A percentile compares a stretch with the other conserved stretches of the same genome.
Conservation (phyloP, 1,139 yeast species). For the Zygosaccharomyces sapae region DNA sequence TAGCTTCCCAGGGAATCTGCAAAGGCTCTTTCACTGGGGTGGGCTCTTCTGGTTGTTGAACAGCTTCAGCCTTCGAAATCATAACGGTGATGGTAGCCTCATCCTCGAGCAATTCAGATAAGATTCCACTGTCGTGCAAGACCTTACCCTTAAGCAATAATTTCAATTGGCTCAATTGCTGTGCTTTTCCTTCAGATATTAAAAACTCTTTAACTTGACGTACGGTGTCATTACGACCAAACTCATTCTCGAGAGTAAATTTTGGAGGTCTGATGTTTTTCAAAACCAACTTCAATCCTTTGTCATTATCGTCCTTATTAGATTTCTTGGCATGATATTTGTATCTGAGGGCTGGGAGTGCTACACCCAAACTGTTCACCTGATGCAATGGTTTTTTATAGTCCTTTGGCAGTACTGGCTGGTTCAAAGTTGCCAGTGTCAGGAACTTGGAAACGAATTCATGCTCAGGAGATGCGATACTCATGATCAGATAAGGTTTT, state of each 20-base stretch:
- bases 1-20: slow-evolving; percentile 39
- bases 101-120: slow-evolving; percentile 27
- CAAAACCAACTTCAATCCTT: slow-evolving; percentile 31
- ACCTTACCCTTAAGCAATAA: slow-evolving; percentile 48
- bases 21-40: slow-evolving; percentile 5
- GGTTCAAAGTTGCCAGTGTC: slow-evolving; percentile 32
- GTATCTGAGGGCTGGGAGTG: slow-evolving; percentile 38
- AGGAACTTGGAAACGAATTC: slow-evolving; percentile 34
- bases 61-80: slow-evolving; percentile 30
- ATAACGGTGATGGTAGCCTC: slow-evolving; percentile 37
- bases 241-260: slow-evolving; percentile 35
- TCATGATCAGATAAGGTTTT: neutral
- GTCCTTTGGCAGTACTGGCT: slow-evolving; percentile 28
- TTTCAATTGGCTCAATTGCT: slow-evolving; percentile 37
- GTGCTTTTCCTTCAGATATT: slow-evolving; percentile 27
- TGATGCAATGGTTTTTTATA: slow-evolving; percentile 32
- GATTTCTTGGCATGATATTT: slow-evolving; percentile 26
- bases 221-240: slow-evolving; percentile 36
- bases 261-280: slow-evolving; percentile 48
- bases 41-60: slow-evolving; percentile 3
- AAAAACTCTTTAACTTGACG: slow-evolving; percentile 41
- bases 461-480: slow-evolving; percentile 20
- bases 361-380: slow-evolving; percentile 32
- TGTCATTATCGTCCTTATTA: slow-evolving; percentile 7
- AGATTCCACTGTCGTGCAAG: slow-evolving; percentile 40